phyloP scores from a whole-genome alignment of 225 moss, liverwort and hornwort genomes.

The Polytrichum formosum region DNA sequence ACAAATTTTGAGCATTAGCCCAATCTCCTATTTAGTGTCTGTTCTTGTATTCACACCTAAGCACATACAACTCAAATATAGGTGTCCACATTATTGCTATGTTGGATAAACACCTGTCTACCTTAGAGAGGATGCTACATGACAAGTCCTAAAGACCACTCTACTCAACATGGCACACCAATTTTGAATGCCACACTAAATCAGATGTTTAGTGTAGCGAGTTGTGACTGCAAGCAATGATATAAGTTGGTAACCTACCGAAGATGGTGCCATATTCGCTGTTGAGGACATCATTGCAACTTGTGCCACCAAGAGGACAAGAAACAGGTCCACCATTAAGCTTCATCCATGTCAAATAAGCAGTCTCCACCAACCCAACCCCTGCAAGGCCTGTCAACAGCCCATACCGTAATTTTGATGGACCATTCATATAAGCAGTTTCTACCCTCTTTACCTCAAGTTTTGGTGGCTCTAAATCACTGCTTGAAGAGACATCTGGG shows the following conservation, averaged over 20 bases:
- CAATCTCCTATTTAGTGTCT: no score
- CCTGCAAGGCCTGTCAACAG: conserved; percentile 72
- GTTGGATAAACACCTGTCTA: no score
- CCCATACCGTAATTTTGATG: conserved; percentile 63
- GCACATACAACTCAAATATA: no score
- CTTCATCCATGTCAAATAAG: conserved; percentile 84
- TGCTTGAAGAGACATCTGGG: conserved; percentile 22
- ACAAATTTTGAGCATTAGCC: no score
- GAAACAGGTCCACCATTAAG: conserved; percentile 65
- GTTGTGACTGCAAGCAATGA: no score
- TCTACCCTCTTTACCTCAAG: conserved; percentile 31
- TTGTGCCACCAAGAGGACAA: conserved; percentile 65
- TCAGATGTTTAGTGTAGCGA: no score
- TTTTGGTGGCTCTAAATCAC: conserved; percentile 11
- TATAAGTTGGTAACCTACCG: conserved; percentile 32
- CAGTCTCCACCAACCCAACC: conserved; percentile 72
- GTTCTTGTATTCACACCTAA: no score
- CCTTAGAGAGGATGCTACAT: no score
- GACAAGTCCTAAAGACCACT: no score
- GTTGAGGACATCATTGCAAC: conserved; percentile 86
- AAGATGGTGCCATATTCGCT: conserved; percentile 81
- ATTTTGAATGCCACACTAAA: no score
- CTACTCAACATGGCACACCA: no score
- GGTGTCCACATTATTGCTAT: no score
- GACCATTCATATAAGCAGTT: conserved; percentile 16